Conservation (phyloP, 2,329 filamentous ascomycete genomes). For the Epichloe scottii region DNA sequence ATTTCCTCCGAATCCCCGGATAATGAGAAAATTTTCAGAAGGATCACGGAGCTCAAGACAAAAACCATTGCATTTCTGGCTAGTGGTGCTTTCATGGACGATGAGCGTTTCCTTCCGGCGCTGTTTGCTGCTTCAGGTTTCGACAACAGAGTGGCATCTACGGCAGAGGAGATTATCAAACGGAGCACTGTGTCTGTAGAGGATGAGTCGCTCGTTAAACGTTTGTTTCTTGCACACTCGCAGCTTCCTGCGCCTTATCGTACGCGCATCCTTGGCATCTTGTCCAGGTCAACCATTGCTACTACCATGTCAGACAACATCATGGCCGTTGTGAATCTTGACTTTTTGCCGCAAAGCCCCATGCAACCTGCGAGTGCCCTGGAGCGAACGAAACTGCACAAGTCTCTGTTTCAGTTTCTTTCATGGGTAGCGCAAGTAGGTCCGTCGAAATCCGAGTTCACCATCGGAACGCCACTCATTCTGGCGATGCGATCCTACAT, state of each 20-base stretch:
- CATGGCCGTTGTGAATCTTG: slow-evolving; percentile 56
- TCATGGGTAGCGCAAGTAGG: slow-evolving; percentile 76
- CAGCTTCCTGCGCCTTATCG: slow-evolving; percentile 61
- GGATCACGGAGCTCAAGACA: slow-evolving; percentile 33
- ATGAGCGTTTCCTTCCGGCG: slow-evolving; percentile 72
- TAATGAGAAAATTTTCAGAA: slow-evolving; percentile 43
- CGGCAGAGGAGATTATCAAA: slow-evolving; percentile 85
- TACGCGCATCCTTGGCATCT: slow-evolving; percentile 60
- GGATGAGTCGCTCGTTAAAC: slow-evolving; percentile 45
- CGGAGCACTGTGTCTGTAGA: slow-evolving; percentile 65
- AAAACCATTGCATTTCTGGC: slow-evolving; percentile 60
- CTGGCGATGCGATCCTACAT: slow-evolving; percentile 61
- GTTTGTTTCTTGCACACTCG: slow-evolving; percentile 63
- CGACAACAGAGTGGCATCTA: slow-evolving; percentile 67
- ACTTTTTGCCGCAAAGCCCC: slow-evolving; percentile 30
- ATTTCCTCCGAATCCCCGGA: slow-evolving; percentile 32
- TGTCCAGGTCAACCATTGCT: slow-evolving; percentile 65
- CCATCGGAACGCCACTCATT: slow-evolving; percentile 58
- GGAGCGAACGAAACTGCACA: slow-evolving; percentile 67
- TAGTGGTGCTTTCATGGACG: slow-evolving; percentile 74
- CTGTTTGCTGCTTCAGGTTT: slow-evolving; percentile 72
- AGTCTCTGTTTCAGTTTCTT: slow-evolving; percentile 73
- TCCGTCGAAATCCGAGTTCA: slow-evolving; percentile 42
- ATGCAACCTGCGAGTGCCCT: slow-evolving; percentile 40
- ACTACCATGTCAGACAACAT: slow-evolving; percentile 58